phyloP scores from a whole-genome alignment of 2,329 filamentous ascomycete genomes.

The Alternaria sp. region DNA sequence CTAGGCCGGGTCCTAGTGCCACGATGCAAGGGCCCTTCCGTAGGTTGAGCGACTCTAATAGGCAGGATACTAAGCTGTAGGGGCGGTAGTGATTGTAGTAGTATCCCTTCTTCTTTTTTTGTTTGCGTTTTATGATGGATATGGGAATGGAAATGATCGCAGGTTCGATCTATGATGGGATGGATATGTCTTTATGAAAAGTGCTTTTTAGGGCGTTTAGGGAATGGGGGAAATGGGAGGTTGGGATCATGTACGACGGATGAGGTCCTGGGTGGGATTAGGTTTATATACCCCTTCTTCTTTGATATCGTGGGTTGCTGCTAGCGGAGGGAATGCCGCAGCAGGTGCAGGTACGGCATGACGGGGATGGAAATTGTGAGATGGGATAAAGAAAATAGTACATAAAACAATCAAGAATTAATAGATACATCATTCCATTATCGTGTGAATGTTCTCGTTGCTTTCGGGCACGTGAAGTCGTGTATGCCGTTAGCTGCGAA shows the following conservation, averaged over 20 bases:
- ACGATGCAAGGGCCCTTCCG: constrained; percentile 37
- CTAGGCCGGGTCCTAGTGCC: constrained; percentile 29
- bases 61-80: constrained; percentile 48
- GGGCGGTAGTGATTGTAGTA: constrained; percentile 22
- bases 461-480: not conserved
- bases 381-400: not conserved
- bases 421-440: not conserved
- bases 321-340: too few relatives aligned
- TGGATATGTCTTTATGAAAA: constrained; percentile 28
- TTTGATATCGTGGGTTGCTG: not conserved
- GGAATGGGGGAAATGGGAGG: not conserved
- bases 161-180: constrained; percentile 8
- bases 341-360: too few relatives aligned
- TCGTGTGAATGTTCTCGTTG: not conserved
- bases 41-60: constrained; percentile 44
- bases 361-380: not conserved
- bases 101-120: not conserved
- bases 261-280: not conserved
- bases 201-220: constrained; percentile 8
- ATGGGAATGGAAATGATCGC: not conserved
- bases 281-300: constrained; percentile 7
- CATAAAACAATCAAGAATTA: not conserved
- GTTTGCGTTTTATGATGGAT: not conserved
- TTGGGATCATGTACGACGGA: not conserved
- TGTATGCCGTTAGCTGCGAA: not conserved